Percentiles rank a stretch among this genome's conserved stretches.
phyloP scores from a whole-genome alignment of 257 asterid genomes.

The Lavandula angustifolia region DNA sequence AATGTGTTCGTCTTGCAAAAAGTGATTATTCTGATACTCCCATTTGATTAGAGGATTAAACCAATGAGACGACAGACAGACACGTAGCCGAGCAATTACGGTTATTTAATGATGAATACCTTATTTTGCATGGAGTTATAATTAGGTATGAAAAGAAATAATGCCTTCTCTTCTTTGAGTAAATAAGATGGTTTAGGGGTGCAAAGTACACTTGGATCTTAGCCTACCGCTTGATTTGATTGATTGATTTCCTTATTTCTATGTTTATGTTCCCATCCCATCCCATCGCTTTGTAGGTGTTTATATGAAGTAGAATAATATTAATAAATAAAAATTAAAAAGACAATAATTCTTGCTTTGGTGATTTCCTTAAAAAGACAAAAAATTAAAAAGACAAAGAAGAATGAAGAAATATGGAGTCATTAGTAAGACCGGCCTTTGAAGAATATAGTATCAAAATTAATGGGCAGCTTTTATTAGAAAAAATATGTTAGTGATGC shows the following conservation, averaged over 20 bases:
- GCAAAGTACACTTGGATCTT: neutral
- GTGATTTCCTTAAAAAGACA: neutral
- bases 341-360: too few relatives aligned
- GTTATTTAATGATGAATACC: too few relatives aligned
- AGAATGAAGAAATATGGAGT: neutral
- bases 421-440: conserved; percentile 9
- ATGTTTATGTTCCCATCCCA: neutral
- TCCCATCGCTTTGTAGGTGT: neutral
- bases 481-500: conserved; percentile 8
- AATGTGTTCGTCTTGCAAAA: too few relatives aligned
- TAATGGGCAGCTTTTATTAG: conserved; percentile 12
- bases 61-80: too few relatives aligned
- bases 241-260: neutral
- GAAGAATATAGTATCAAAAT: conserved; percentile 16
- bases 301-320: neutral
- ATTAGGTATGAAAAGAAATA: neutral
- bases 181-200: too few relatives aligned
- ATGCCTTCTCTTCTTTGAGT: neutral
- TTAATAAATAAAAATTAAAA: neutral
- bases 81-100: too few relatives aligned
- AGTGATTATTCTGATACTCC: too few relatives aligned
- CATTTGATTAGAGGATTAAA: too few relatives aligned
- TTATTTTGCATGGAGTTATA: neutral
- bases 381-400: neutral
- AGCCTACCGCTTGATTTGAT: neutral